Evolutionary conservation across 2,329 filamentous ascomycete species (phyloP).

Genomic region (Cryphonectria naterciae): DNA sequence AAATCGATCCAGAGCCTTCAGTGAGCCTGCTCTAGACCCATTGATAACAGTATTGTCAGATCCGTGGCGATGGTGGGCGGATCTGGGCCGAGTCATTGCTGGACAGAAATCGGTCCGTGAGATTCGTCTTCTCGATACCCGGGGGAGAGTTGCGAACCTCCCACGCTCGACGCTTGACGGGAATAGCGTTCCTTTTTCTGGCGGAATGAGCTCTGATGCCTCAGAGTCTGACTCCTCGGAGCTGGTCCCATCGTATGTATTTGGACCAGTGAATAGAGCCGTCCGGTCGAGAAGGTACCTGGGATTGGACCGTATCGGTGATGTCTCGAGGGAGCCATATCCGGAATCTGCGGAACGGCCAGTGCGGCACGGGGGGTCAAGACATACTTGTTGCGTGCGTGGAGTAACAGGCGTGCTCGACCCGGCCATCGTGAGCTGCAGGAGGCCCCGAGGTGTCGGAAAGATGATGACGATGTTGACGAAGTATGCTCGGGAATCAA

Average conservation of each 20-base stretch:
- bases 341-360: slow-evolving; percentile 28
- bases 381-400: slow-evolving; percentile 14
- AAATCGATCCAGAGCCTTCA: slow-evolving; percentile 52
- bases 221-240: slow-evolving; percentile 22
- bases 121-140: slow-evolving; percentile 15
- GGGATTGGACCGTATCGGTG: slow-evolving; percentile 1
- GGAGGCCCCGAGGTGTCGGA: not conserved
- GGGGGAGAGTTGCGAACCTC: slow-evolving; percentile 21
- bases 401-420: slow-evolving; percentile 14
- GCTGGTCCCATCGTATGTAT: slow-evolving; percentile 27
- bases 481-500: slow-evolving; percentile 5
- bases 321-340: slow-evolving; percentile 28
- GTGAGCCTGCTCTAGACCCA: slow-evolving; percentile 21
- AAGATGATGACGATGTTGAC: not conserved
- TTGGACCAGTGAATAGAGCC: slow-evolving; percentile 14
- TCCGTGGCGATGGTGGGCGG: slow-evolving; percentile 17
- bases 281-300: not conserved
- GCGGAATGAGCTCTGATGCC: not conserved
- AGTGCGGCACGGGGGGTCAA: slow-evolving; percentile 13
- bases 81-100: not conserved
- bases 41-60: slow-evolving; percentile 24
- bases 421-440: slow-evolving; percentile 15
- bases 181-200: not conserved
- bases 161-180: slow-evolving; percentile 4
- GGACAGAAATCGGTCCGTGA: slow-evolving; percentile 25